Evolutionary conservation across 2,329 filamentous ascomycete genomes (phyloP), one percentile per base, ranked within the genome.

Genomic region (Plenodomus biglobosus): DNA sequence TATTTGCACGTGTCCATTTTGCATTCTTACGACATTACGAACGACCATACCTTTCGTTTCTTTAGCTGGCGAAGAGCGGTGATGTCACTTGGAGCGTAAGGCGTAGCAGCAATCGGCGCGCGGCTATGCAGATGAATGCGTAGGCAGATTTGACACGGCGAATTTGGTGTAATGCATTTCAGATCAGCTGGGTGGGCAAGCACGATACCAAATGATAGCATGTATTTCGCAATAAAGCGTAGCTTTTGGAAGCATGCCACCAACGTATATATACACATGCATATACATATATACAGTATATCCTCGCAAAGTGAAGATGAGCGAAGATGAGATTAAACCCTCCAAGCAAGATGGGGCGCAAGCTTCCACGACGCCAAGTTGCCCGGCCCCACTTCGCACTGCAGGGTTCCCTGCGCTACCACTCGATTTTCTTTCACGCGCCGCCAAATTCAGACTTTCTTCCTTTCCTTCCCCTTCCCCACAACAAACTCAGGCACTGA

Each of bases 401-500:
- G 37, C 34, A 32, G 39, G 30, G 52, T 46, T 38, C 52, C 43
- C 38, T 45, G 46, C 59, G 61, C 53, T 58, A 56, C 53, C 37
- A 34, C 42, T 37, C 20, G 51, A 65, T 61, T 67, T 70, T 65
- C 61, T 66, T 65, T 56, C 55, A 54, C 53, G 53, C 56, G 58
- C 49, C 52, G 59, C 50, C 52, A 54, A 55, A 50, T 52, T 40
- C 50, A 56, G 48, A 46, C 44, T 58, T 69, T 72, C 66, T 66
- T 66, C 22, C 22, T 73, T 67, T 72, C 64, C 63, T 69, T 72
- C 73, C 73, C 69, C 54, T 61, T 73, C 71, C 65, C 68, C 69
- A 70, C 68, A 61, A 56, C 62, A 65, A 70, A 64, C 53, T 66
- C 64, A 71, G 70, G 48, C 59, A 62, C 71, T 66, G 66, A 68